These are phyloP conservation scores for Coniferiporia weirii DNA, from an alignment of 1,284 basidiomycete species.

Conservation along the genomic window DNA sequence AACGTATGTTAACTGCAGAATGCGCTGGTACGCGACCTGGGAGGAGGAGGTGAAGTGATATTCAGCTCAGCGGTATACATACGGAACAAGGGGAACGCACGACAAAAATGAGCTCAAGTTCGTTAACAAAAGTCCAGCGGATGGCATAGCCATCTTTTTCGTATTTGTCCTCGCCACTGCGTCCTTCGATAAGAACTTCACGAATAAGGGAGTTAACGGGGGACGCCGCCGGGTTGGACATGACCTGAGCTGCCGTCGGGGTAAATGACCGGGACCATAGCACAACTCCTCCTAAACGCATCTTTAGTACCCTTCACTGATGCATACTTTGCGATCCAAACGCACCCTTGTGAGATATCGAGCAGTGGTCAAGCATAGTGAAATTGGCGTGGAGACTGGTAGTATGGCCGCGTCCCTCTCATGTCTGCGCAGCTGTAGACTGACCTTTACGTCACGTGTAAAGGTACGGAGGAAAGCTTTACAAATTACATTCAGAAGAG, in stretches of 20 bases:
- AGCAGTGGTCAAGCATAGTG: constrained; percentile 81
- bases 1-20: constrained; percentile 92
- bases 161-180: constrained; percentile 71
- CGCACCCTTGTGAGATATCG: constrained; percentile 84
- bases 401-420: background rate
- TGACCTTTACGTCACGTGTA: too few relatives aligned
- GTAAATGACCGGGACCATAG: constrained; percentile 93
- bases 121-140: constrained; percentile 90
- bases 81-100: constrained; percentile 40
- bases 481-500: too few relatives aligned
- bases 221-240: constrained; percentile 65
- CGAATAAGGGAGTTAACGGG: constrained; percentile 88
- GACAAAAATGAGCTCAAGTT: constrained; percentile 91
- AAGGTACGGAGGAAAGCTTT: too few relatives aligned
- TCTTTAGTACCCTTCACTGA: constrained; percentile 12
- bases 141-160: constrained; percentile 91
- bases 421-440: too few relatives aligned
- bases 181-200: constrained; percentile 85
- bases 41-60: constrained; percentile 2
- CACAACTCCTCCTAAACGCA: constrained; percentile 72
- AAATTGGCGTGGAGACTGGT: background rate
- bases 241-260: constrained; percentile 70
- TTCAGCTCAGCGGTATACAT: constrained; percentile 7
- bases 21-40: constrained; percentile 94
- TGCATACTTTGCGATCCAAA: background rate